Evolutionary conservation across 2,329 filamentous ascomycete species (phyloP).

Genomic region (Phoma sp.): DNA sequence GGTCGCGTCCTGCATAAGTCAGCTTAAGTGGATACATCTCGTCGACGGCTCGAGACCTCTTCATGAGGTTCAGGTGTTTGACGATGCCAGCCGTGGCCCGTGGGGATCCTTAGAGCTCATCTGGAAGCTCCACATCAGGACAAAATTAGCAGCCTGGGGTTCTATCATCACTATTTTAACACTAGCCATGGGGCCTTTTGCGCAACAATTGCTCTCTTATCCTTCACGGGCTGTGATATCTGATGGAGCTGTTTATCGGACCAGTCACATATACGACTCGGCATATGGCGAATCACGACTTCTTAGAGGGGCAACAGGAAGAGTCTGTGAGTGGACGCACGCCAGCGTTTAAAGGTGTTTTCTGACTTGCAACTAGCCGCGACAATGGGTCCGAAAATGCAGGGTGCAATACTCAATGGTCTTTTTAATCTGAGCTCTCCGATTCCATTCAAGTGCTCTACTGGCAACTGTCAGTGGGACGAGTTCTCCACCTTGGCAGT

Average conservation of each 20-base stretch:
- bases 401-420: constrained; percentile 4
- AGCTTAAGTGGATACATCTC: constrained; percentile 41
- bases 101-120: constrained; percentile 14
- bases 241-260: neutral
- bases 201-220: constrained; percentile 5
- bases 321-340: neutral
- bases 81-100: constrained; percentile 40
- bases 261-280: constrained; percentile 7
- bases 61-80: constrained; percentile 32
- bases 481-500: constrained; percentile 1
- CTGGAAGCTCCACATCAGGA: neutral
- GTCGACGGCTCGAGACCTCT: constrained; percentile 21
- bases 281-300: neutral
- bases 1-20: constrained; percentile 37
- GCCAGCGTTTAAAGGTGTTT: neutral
- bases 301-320: neutral
- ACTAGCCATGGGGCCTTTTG: neutral
- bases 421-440: constrained; percentile 1
- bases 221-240: neutral
- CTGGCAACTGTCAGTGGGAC: constrained; percentile 2
- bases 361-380: neutral
- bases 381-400: constrained; percentile 3
- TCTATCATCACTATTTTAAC: neutral
- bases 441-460: neutral
- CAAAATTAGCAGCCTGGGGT: neutral